Evolutionary conservation across 176 grass and related monocot species (phyloP).

Genomic region (Melocanna baccifera): DNA sequence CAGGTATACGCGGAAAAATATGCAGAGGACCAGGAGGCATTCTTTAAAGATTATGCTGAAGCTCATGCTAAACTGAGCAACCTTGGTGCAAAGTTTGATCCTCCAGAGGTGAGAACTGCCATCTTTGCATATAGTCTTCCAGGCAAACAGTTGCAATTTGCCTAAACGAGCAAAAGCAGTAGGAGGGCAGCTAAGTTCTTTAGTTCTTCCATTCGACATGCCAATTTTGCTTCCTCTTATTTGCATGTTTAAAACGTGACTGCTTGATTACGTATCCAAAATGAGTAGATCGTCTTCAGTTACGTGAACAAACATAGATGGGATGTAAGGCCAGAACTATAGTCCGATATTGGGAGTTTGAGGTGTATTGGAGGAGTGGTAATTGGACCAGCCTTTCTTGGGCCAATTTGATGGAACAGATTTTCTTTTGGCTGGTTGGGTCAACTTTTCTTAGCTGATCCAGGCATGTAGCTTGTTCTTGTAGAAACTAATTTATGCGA

Average conservation of each 20-base stretch:
- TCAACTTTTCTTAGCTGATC: background rate
- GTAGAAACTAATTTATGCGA: background rate
- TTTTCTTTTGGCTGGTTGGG: background rate
- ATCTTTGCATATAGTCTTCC: background rate
- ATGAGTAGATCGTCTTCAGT: background rate
- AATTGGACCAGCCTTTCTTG: background rate
- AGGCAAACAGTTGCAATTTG: background rate
- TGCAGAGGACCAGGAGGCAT: constrained; percentile 66
- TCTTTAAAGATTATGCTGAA: constrained; percentile 92
- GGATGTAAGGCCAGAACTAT: background rate
- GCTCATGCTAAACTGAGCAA: constrained; percentile 97
- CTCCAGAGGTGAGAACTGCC: constrained; percentile 59
- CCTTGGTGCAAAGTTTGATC: constrained; percentile 83
- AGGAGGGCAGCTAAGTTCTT: background rate
- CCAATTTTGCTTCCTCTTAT: background rate
- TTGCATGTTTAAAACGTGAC: background rate
- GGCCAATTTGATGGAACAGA: background rate
- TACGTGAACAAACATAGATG: constrained; percentile 14
- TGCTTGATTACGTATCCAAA: background rate
- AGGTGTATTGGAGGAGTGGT: background rate
- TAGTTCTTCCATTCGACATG: background rate
- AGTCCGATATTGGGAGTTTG: background rate
- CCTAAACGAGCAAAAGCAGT: background rate
- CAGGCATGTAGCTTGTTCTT: background rate
- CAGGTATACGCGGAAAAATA: constrained; percentile 87